These are phyloP conservation scores for Candolleomyces efflorescens DNA, from an alignment of 768 basidiomycete species.

Conservation along the genomic window DNA sequence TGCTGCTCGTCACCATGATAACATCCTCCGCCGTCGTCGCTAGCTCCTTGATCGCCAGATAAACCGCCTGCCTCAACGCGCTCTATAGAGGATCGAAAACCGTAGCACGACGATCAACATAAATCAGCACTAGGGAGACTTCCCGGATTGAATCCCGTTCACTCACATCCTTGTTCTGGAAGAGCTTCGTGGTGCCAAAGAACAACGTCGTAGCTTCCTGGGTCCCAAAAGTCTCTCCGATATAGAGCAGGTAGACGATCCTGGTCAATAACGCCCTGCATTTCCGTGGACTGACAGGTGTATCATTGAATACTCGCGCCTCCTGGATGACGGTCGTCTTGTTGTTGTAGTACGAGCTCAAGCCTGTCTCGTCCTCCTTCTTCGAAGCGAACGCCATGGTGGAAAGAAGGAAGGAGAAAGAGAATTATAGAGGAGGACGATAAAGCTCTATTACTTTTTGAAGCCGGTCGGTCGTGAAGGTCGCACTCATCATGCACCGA, in stretches of 20 bases:
- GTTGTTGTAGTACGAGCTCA: conserved; percentile 93
- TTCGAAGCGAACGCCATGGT: conserved; percentile 73
- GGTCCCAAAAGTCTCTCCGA: conserved; percentile 90
- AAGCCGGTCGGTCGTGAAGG: conserved; percentile 8
- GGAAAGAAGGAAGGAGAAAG: conserved; percentile 12
- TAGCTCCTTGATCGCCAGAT: conserved; percentile 97
- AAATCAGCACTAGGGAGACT: neutral
- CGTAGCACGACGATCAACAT: neutral
- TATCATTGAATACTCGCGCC: conserved; percentile 98
- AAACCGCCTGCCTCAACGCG: conserved; percentile 95
- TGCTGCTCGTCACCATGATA: conserved; percentile 98
- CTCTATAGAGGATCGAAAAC: conserved; percentile 45
- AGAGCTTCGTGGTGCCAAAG: conserved; percentile 98
- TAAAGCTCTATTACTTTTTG: conserved; percentile 6
- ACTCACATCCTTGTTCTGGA: conserved; percentile 98
- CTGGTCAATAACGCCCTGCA: conserved; percentile 94
- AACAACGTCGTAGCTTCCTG: conserved; percentile 98
- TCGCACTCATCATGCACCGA: conserved; percentile 15
- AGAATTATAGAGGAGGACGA: neutral
- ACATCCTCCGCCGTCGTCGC: conserved; percentile 96
- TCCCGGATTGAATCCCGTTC: neutral
- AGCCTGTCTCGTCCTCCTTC: conserved; percentile 94
- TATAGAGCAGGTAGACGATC: conserved; percentile 94
- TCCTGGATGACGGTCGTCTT: conserved; percentile 98
- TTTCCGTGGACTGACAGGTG: conserved; percentile 96